phyloP scores from a whole-genome alignment of 768 basidiomycete species.

The Erythrobasidium yunnanense region DNA sequence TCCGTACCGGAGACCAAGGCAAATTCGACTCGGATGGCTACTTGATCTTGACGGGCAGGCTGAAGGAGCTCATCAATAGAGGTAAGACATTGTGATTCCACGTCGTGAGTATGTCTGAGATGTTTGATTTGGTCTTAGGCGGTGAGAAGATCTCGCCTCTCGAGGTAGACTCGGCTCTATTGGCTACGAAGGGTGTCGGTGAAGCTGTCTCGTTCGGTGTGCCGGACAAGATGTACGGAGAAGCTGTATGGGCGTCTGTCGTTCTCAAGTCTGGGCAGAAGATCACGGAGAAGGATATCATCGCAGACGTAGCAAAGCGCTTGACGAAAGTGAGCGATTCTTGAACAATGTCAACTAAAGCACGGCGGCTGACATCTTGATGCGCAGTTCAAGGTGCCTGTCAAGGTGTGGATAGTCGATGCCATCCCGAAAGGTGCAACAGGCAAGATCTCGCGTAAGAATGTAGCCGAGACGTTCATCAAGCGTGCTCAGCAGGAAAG shows the following conservation, averaged over 20 bases:
- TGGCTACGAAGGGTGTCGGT: constrained; percentile 42
- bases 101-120: neutral
- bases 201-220: constrained; percentile 39
- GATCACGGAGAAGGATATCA: constrained; percentile 25
- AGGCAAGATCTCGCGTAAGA: constrained; percentile 35
- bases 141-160: constrained; percentile 43
- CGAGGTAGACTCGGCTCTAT: constrained; percentile 53
- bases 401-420: constrained; percentile 32
- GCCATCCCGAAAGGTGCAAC: constrained; percentile 37
- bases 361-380: neutral
- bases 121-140: neutral
- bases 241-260: constrained; percentile 33
- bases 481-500: constrained; percentile 30
- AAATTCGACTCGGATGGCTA: constrained; percentile 29
- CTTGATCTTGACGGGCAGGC: constrained; percentile 25
- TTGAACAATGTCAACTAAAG: neutral
- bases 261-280: constrained; percentile 25
- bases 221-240: constrained; percentile 35
- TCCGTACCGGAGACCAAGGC: constrained; percentile 31
- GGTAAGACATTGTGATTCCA: constrained; percentile 30
- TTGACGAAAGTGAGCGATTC: constrained; percentile 9
- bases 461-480: constrained; percentile 32
- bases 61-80: constrained; percentile 42
- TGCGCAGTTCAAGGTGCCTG: constrained; percentile 33
- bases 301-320: neutral